A percentile compares a stretch with the other conserved stretches of the same genome.
Conservation (phyloP, 345 rosid genomes). For the Rubroshorea leprosula region DNA sequence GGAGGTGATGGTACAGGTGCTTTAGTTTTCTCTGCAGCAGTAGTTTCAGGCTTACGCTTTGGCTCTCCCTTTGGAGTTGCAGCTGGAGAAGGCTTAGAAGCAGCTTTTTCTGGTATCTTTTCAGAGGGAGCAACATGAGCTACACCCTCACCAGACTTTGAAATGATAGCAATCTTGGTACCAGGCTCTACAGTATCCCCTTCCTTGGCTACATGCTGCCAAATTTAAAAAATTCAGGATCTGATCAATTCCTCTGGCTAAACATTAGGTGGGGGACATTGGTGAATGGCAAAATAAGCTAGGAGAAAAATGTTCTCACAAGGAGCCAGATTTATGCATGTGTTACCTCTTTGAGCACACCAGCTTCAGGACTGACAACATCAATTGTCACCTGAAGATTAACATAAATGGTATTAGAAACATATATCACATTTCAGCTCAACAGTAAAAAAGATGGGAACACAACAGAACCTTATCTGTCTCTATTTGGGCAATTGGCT, state of each 20-base stretch:
- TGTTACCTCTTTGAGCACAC: conserved; percentile 69
- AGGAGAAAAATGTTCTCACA: background rate
- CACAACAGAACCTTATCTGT: conserved; percentile 71
- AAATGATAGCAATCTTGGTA: conserved; percentile 75
- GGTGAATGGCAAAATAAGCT: background rate
- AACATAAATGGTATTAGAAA: conserved; percentile 16
- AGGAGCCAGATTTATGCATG: background rate
- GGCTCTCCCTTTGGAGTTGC: conserved; percentile 31
- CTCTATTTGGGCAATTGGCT: conserved; percentile 95
- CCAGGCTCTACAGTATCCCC: conserved; percentile 98
- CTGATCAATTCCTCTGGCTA: background rate
- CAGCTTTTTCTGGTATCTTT: conserved; percentile 40
- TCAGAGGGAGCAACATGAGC: conserved; percentile 80
- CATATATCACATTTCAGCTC: background rate
- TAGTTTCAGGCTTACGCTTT: conserved; percentile 45
- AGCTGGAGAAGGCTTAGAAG: conserved; percentile 42
- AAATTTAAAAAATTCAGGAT: background rate
- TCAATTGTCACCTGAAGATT: conserved; percentile 70
- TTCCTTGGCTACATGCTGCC: conserved; percentile 80
- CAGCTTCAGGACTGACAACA: conserved; percentile 82
- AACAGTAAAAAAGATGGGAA: background rate
- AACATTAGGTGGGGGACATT: too few species aligned
- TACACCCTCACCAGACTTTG: conserved; percentile 73
- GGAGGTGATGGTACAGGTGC: conserved; percentile 52
- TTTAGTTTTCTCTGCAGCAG: conserved; percentile 52